Percentiles rank a stretch among this genome's conserved stretches.
Conservation (phyloP, 108 stramenopile species). For the Phaeodactylum tricornutum region DNA sequence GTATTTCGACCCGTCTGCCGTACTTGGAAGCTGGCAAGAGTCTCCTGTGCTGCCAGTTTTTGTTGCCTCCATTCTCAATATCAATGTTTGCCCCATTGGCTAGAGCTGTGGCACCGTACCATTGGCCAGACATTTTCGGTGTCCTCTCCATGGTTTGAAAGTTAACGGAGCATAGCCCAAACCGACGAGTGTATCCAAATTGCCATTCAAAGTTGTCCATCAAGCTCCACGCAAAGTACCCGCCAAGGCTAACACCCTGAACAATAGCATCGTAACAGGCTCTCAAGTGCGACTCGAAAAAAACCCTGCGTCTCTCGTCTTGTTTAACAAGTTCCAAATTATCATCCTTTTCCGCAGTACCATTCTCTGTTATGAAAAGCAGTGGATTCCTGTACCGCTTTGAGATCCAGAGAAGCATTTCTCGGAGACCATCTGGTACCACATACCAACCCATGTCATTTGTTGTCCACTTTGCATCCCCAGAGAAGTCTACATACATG, state of each 20-base stretch:
- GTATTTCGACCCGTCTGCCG: too few relatives aligned
- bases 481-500: conserved; percentile 42
- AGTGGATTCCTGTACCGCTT: conserved; percentile 44
- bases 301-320: conserved; percentile 42
- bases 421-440: conserved; percentile 62
- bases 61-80: too few relatives aligned
- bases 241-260: conserved; percentile 63
- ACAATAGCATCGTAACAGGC: conserved; percentile 60
- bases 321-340: conserved; percentile 33
- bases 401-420: conserved; percentile 61
- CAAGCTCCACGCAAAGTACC: conserved; percentile 93
- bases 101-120: conserved; percentile 47
- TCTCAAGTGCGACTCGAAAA: conserved; percentile 52
- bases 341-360: conserved; percentile 49
- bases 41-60: too few relatives aligned
- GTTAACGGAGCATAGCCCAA: conserved; percentile 86
- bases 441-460: conserved; percentile 61
- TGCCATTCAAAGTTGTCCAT: conserved; percentile 96
- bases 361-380: conserved; percentile 77
- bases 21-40: too few relatives aligned
- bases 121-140: conserved; percentile 67
- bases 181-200: conserved; percentile 76
- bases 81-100: conserved; percentile 40
- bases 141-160: conserved; percentile 72
- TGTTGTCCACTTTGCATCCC: conserved; percentile 41